Evolutionary conservation across 306 rosid genomes (phyloP).

Genomic region (Cyamopsis tetragonoloba): DNA sequence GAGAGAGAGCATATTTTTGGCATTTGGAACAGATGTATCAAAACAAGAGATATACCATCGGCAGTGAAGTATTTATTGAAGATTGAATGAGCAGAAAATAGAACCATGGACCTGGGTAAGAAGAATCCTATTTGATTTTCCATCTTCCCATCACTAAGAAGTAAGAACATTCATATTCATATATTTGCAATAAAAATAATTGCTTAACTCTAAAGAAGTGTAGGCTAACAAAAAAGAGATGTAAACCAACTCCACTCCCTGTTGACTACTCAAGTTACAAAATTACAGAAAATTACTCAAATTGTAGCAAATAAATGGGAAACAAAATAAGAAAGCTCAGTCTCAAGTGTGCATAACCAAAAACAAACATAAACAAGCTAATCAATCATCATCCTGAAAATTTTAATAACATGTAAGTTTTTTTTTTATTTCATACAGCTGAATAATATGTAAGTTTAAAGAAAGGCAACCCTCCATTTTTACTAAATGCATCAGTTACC

Average conservation of each 20-base stretch:
- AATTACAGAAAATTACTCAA: neutral
- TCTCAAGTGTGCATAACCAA: neutral
- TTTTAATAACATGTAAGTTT: neutral
- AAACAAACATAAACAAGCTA: neutral
- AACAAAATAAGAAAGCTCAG: neutral
- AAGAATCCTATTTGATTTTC: neutral
- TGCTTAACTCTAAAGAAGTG: neutral
- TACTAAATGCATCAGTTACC: neutral
- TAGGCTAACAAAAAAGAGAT: neutral
- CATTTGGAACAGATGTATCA: neutral
- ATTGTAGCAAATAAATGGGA: neutral
- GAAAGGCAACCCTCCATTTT: neutral
- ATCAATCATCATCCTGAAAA: neutral
- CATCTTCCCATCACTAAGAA: conserved; percentile 2
- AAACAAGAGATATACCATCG: conserved; percentile 4
- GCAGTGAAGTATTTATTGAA: neutral
- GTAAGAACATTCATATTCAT: too few species aligned
- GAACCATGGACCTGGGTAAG: neutral
- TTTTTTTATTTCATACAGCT: too few species aligned
- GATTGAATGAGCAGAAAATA: conserved; percentile 15
- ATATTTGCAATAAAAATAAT: neutral
- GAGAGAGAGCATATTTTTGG: neutral
- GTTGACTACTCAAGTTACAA: neutral
- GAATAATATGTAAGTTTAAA: neutral
- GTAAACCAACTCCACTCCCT: neutral